Percentiles rank a stretch among this genome's conserved stretches.
Conservation (phyloP, 129 eudicot species). For the Helianthus tuberosus region DNA sequence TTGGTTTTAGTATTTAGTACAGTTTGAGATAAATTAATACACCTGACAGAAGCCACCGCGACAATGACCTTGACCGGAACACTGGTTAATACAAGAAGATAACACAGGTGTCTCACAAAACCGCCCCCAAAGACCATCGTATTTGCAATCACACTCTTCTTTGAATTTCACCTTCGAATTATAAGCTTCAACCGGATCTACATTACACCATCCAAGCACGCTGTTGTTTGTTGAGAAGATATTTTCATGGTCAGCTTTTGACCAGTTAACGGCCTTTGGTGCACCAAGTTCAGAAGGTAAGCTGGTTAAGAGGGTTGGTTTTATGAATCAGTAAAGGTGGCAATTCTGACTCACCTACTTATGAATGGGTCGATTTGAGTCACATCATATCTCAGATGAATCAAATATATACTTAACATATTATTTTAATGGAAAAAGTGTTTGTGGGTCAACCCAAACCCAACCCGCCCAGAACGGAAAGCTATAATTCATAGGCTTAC, state of each 20-base stretch:
- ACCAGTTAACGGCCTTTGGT: constrained; percentile 60
- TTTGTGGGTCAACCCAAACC: constrained; percentile 8
- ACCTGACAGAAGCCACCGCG: constrained; percentile 99
- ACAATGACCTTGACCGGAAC: constrained; percentile 84
- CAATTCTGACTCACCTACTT: neutral
- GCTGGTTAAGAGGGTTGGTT: constrained; percentile 31
- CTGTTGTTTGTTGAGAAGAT: constrained; percentile 74
- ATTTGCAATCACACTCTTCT: constrained; percentile 94
- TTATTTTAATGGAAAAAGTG: neutral
- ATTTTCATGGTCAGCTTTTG: constrained; percentile 62
- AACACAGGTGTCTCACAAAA: constrained; percentile 77
- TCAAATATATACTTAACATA: neutral
- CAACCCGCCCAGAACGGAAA: neutral
- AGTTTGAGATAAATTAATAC: neutral
- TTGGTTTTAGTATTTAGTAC: too few species aligned
- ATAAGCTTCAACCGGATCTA: constrained; percentile 78
- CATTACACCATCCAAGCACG: constrained; percentile 86
- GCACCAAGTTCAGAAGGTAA: constrained; percentile 62
- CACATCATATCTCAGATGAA: neutral
- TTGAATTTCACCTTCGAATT: constrained; percentile 57
- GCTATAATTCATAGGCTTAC: constrained; percentile 48
- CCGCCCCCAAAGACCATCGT: constrained; percentile 79
- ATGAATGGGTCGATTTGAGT: neutral
- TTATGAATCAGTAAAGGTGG: neutral
- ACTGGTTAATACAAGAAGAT: constrained; percentile 83